Conservation (phyloP, 2,329 filamentous ascomycete species). For the Trichoderma atroviride region DNA sequence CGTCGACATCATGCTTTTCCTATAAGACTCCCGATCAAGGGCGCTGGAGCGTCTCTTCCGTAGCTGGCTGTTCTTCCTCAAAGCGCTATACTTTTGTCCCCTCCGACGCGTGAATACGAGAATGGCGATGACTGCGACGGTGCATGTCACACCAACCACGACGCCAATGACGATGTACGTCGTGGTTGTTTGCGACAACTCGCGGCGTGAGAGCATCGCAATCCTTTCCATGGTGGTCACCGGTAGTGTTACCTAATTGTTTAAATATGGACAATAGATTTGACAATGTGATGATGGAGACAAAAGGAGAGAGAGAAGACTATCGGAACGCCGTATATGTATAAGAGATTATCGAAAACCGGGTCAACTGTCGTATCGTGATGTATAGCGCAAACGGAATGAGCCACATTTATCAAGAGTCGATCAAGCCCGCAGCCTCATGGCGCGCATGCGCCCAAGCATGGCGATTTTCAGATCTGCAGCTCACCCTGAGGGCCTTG, state of each 20-base stretch:
- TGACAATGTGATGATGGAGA: not conserved
- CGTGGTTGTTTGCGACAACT: not conserved
- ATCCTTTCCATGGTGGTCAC: constrained; percentile 3
- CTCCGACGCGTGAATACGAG: constrained; percentile 9
- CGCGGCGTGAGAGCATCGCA: not conserved
- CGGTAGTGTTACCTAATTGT: not conserved
- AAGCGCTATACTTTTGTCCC: constrained; percentile 1
- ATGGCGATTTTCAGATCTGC: constrained; percentile 1
- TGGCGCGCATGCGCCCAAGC: constrained; percentile 5
- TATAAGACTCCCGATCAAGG: not conserved
- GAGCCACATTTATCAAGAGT: constrained; percentile 7
- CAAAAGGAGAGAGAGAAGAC: not conserved
- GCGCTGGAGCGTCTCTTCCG: not conserved
- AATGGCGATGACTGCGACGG: not conserved
- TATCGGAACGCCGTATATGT: not conserved
- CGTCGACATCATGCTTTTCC: constrained; percentile 21
- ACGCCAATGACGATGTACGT: constrained; percentile 23
- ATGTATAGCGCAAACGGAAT: constrained; percentile 13
- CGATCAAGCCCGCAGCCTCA: constrained; percentile 3
- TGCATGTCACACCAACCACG: not conserved
- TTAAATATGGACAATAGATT: not conserved
- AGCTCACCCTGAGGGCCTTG: not conserved
- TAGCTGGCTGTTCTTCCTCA: constrained; percentile 5
- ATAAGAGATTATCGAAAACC: constrained; percentile 3
- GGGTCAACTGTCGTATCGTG: constrained; percentile 8